Conservation (phyloP, 202 grass and related monocot genomes). For the Hordeum pubiflorum region DNA sequence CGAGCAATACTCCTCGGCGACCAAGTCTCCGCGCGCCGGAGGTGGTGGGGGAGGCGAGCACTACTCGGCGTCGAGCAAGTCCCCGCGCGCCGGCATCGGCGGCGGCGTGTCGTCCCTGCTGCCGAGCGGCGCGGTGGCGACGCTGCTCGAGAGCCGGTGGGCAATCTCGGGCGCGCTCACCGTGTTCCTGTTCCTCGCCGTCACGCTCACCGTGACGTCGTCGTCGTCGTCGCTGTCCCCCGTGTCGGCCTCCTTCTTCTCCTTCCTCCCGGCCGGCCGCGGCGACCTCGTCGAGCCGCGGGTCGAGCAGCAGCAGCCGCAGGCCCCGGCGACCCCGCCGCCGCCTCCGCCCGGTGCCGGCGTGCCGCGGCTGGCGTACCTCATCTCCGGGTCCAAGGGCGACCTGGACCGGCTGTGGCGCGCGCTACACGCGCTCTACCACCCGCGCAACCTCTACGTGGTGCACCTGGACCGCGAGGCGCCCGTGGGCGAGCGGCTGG, state of each 20-base stretch:
- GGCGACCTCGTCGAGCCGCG: neutral
- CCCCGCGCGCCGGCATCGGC: neutral
- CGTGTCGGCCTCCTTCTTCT: conserved; percentile 21
- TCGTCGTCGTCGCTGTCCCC: neutral
- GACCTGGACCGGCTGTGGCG: conserved; percentile 73
- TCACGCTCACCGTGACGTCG: conserved; percentile 25
- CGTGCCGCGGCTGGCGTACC: conserved; percentile 63
- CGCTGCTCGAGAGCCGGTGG: conserved; percentile 45
- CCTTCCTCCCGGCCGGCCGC: conserved; percentile 5
- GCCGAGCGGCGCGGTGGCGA: neutral
- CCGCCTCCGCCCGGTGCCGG: neutral
- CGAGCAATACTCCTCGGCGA: conserved; percentile 13
- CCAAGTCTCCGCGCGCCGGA: conserved; percentile 5
- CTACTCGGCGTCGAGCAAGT: conserved; percentile 26
- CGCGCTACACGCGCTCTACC: conserved; percentile 63
- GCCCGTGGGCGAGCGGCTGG: conserved; percentile 32
- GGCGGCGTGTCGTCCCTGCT: neutral
- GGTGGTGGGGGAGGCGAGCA: neutral
- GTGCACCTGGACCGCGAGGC: conserved; percentile 69
- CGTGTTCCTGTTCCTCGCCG: conserved; percentile 30
- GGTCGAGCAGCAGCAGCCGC: neutral
- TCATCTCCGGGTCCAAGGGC: conserved; percentile 60
- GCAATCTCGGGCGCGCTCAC: conserved; percentile 23
- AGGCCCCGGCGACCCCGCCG: neutral
- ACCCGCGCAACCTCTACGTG: conserved; percentile 72